Base-by-base conservation (phyloP, 768 basidiomycete genomes). In the Mycena vitilis region DNA sequence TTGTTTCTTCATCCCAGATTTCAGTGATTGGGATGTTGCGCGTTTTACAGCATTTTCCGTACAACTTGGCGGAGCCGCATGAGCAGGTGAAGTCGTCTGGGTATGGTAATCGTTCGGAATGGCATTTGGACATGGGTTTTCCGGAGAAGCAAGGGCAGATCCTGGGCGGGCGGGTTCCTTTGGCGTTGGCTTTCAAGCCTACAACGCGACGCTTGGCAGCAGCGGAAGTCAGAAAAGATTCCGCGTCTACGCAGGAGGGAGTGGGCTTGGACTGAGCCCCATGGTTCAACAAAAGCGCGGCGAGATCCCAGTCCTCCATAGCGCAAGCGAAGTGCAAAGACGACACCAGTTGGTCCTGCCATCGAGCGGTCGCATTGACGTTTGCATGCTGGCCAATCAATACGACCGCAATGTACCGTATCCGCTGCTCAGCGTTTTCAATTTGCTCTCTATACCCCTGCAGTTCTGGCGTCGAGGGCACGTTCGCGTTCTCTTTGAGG, bases 121-220 rank as follows among this genome's bases (percentile, higher is more conserved):
- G 77, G 60, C 77, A 77, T 2, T 68, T 59, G 0, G 66, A 40
- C 34, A 74, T 63, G 16, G 69, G 51, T 61, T 72, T 58, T 8
- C 76, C 76, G 25, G 76, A 77, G 64, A 71, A 78, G 60, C 77
- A 78, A 0, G 77, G 75, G 48, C 77, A 77, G 11, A 64, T 58
- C 22, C 72, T 70, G 7, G 57, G 61, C 10, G 72, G 74, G 9
- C 75, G 75, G 49, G 55, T 55, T 44, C 10, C 25, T 42, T 58
- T 65, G 30, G 58, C 22, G 23, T 55, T 52, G 13, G 38, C 65
- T 23, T 44, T 63, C 44, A 69, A 44, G 42, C 30, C 56, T n/a
- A 36, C 38, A 36, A 58, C 55, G n/a, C 54, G 66, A 23, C 52
- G 54, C 37, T 63, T 67, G 15, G 67, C 45, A 15, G 63, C 59